Percentiles rank a stretch among this genome's conserved stretches.
Evolutionary conservation across 1,284 basidiomycete genomes (phyloP).

Genomic region (Cutaneotrichosporon spelunceum): DNA sequence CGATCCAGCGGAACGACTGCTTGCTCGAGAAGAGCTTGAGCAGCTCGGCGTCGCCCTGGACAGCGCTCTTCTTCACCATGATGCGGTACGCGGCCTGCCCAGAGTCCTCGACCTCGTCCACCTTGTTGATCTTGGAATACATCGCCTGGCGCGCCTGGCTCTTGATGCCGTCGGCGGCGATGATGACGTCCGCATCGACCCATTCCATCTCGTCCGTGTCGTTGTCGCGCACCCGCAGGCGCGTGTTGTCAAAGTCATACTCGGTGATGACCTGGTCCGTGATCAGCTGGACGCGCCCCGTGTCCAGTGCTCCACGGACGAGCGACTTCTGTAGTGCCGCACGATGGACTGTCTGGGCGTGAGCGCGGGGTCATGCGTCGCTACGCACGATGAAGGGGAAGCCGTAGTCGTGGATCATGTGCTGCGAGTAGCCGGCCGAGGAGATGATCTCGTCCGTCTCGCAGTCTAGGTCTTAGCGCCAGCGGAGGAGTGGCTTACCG

Average conservation of each 20-base stretch:
- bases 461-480: slow-evolving; percentile 25
- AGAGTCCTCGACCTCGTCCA: slow-evolving; percentile 45
- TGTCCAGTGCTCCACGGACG: slow-evolving; percentile 31
- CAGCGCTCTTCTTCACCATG: slow-evolving; percentile 35
- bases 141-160: slow-evolving; percentile 38
- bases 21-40: slow-evolving; percentile 38
- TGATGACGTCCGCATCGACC: slow-evolving; percentile 44
- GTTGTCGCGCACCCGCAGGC: slow-evolving; percentile 28
- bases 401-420: slow-evolving; percentile 39
- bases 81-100: slow-evolving; percentile 52
- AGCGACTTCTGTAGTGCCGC: slow-evolving; percentile 43
- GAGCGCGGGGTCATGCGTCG: background rate
- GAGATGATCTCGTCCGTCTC: slow-evolving; percentile 36
- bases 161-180: slow-evolving; percentile 49
- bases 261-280: slow-evolving; percentile 36
- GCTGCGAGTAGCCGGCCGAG: slow-evolving; percentile 34
- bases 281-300: slow-evolving; percentile 35
- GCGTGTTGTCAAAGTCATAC: slow-evolving; percentile 38
- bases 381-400: slow-evolving; percentile 34
- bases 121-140: slow-evolving; percentile 35
- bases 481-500: slow-evolving; percentile 21
- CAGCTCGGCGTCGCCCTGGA: slow-evolving; percentile 44
- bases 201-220: slow-evolving; percentile 30
- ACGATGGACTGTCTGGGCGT: slow-evolving; percentile 41
- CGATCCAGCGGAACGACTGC: slow-evolving; percentile 49